Conservation (phyloP, 2,329 filamentous ascomycete species). For the Pseudonectria foliicola region DNA sequence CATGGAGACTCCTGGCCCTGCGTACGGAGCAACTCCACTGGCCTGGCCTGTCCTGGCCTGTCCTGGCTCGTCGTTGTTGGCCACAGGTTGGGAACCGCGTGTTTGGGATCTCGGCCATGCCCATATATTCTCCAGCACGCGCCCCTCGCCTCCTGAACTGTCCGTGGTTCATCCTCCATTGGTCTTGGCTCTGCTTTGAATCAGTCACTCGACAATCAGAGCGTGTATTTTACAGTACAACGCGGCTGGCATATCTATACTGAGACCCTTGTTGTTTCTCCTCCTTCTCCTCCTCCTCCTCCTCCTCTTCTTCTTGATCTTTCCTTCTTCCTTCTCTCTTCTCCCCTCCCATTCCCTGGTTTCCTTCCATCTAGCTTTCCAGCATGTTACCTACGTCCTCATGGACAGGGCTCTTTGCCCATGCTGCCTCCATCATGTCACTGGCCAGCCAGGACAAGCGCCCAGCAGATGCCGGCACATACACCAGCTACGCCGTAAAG, state of each 20-base stretch:
- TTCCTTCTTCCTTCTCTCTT: background rate
- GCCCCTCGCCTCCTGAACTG: no score
- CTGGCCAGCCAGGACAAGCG: conserved; percentile 2
- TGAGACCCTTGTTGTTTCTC: background rate
- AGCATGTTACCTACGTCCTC: conserved; percentile 18
- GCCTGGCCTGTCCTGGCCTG: no score
- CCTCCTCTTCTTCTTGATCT: background rate
- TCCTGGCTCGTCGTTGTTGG: no score
- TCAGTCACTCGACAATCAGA: no score
- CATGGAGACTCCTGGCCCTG: no score
- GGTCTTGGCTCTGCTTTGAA: no score
- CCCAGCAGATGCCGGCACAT: conserved; percentile 18
- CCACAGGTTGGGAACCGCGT: no score
- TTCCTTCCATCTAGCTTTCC: conserved; percentile 2
- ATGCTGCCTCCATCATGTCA: conserved; percentile 12
- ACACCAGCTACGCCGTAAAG: conserved; percentile 25
- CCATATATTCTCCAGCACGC: no score
- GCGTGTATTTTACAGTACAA: no score
- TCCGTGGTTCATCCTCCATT: no score
- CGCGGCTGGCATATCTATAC: background rate
- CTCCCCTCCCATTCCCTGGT: background rate
- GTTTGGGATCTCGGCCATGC: no score
- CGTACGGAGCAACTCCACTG: no score
- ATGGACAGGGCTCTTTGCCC: conserved; percentile 16
- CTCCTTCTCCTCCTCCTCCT: background rate